Conservation (phyloP, 2,329 filamentous ascomycete genomes). For the Diplodia intermedia region DNA sequence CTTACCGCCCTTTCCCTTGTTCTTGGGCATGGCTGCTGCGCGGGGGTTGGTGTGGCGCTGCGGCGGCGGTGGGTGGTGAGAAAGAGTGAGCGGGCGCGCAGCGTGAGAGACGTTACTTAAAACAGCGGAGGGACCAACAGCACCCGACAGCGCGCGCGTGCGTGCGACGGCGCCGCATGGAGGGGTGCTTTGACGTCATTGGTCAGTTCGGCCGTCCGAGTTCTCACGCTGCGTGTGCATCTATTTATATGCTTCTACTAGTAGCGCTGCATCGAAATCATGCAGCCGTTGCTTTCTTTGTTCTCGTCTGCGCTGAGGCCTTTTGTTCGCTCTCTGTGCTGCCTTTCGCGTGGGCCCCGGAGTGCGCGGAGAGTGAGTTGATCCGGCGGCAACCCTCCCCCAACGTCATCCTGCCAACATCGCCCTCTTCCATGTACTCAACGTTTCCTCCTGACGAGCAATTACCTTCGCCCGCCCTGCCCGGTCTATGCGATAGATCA, state of each 20-base stretch:
- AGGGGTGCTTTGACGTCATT: slow-evolving; percentile 25
- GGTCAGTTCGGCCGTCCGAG: not conserved
- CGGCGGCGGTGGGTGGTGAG: slow-evolving; percentile 1
- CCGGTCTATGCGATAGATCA: not conserved
- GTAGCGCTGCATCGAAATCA: not conserved
- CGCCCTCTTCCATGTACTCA: not conserved
- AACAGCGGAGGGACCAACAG: not conserved
- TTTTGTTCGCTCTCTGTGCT: not conserved
- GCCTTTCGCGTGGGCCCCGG: not conserved
- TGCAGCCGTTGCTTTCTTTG: not conserved
- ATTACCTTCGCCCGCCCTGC: not conserved
- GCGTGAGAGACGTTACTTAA: slow-evolving; percentile 9
- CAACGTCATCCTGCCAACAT: not conserved
- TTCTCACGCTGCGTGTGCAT: not conserved
- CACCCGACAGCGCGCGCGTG: not conserved
- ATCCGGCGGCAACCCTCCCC: not conserved
- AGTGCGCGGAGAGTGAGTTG: slow-evolving; percentile 21
- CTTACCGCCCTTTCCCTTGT: slow-evolving; percentile 80
- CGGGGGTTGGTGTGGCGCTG: slow-evolving; percentile 28
- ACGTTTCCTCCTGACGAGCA: not conserved
- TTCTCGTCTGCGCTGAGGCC: not conserved
- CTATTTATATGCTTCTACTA: not conserved
- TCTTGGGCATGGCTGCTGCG: slow-evolving; percentile 30
- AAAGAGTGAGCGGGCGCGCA: not conserved
- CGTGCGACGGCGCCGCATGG: not conserved